Evolutionary conservation across 306 rosid species (phyloP).

Genomic region (Glycine latifolia): DNA sequence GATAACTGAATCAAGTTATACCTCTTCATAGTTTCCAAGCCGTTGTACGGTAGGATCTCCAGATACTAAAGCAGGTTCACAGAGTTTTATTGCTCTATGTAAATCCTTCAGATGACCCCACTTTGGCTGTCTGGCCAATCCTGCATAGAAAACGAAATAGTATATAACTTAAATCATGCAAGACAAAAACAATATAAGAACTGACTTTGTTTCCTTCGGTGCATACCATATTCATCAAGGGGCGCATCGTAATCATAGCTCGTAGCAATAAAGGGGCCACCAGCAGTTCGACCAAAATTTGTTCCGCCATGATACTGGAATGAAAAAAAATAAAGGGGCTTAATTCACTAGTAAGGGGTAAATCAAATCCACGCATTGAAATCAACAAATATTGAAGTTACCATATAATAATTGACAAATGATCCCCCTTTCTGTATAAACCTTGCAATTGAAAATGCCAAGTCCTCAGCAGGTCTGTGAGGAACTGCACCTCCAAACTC

Average conservation of each 20-base stretch:
- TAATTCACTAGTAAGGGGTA: slow-evolving; percentile 32
- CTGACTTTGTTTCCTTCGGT: background rate
- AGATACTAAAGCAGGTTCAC: slow-evolving; percentile 91
- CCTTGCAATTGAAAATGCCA: slow-evolving; percentile 93
- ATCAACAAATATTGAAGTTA: slow-evolving; percentile 50
- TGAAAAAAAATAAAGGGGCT: slow-evolving; percentile 37
- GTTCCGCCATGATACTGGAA: slow-evolving; percentile 97
- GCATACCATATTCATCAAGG: slow-evolving; percentile 91
- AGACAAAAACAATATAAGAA: background rate
- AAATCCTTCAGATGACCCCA: slow-evolving; percentile 99
- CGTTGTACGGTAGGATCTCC: slow-evolving; percentile 70
- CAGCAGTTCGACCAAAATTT: slow-evolving; percentile 98
- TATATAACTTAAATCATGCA: slow-evolving; percentile 33
- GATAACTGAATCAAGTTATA: slow-evolving; percentile 46
- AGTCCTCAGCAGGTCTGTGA: slow-evolving; percentile 89
- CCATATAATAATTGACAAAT: slow-evolving; percentile 93
- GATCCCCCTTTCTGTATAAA: slow-evolving; percentile 97
- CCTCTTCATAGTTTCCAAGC: slow-evolving; percentile 86
- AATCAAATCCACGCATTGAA: slow-evolving; percentile 5
- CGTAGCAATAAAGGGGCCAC: slow-evolving; percentile 97
- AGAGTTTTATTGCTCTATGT: slow-evolving; percentile 90
- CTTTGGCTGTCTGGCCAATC: slow-evolving; percentile 83
- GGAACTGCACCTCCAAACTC: slow-evolving; percentile 97
- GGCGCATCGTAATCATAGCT: slow-evolving; percentile 99
- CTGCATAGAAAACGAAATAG: slow-evolving; percentile 54